phyloP scores from a whole-genome alignment of 768 basidiomycete species.

The Kwoniella mangroviensis region DNA sequence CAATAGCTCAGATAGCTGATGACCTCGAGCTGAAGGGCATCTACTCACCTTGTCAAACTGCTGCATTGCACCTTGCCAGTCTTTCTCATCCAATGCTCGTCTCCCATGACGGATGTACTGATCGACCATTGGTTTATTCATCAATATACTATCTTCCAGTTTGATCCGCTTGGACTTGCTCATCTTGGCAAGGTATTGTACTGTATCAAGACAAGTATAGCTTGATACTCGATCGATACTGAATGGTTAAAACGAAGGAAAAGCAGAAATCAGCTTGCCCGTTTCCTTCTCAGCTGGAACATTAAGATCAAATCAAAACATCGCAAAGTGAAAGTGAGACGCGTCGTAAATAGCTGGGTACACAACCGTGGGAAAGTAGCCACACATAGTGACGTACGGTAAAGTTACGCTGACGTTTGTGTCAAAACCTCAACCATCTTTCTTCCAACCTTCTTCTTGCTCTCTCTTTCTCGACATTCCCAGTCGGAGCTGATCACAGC shows the following conservation, averaged over 20 bases:
- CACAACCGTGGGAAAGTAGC: constrained; percentile 20
- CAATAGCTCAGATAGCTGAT: too few species aligned
- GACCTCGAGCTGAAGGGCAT: neutral
- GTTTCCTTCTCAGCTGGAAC: neutral
- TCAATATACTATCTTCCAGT: neutral
- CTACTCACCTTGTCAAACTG: constrained; percentile 29
- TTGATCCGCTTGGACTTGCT: constrained; percentile 1
- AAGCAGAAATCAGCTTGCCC: constrained; percentile 1
- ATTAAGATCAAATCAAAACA: too few species aligned
- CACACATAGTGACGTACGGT: neutral
- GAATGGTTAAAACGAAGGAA: neutral
- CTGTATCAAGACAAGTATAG: neutral
- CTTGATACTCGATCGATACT: neutral
- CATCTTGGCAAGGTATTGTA: neutral
- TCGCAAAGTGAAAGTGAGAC: too few species aligned
- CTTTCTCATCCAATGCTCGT: constrained; percentile 5
- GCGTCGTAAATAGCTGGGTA: constrained; percentile 5
- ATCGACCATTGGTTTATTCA: neutral
- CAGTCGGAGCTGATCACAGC: neutral
- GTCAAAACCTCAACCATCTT: neutral
- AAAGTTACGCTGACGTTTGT: constrained; percentile 23
- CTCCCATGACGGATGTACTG: constrained; percentile 9
- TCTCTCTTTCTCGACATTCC: neutral
- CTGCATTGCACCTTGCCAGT: constrained; percentile 16
- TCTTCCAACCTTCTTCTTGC: constrained; percentile 2